These are phyloP conservation scores for Plenodomus tracheiphilus DNA, from an alignment of 2,329 filamentous ascomycete species.

Conservation along the genomic window DNA sequence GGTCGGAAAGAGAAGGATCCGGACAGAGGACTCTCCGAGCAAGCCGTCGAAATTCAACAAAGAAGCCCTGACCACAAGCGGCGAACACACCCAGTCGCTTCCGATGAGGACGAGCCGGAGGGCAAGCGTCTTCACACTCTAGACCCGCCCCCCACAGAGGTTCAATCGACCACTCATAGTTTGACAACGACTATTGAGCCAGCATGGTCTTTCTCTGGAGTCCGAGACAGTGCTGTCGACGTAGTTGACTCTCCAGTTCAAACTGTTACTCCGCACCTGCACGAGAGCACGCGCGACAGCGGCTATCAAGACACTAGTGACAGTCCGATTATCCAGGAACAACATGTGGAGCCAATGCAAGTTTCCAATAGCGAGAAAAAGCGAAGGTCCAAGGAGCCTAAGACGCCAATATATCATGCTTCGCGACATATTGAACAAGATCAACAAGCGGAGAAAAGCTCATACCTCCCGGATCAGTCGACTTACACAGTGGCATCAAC, in stretches of 20 bases:
- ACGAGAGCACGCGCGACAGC: constrained; percentile 47
- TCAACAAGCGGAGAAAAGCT: constrained; percentile 22
- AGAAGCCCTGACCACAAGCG: constrained; percentile 34
- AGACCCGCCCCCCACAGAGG: constrained; percentile 10
- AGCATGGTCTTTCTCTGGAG: constrained; percentile 43
- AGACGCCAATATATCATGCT: constrained; percentile 18
- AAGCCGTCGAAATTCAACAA: constrained; percentile 16
- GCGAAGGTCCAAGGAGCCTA: constrained; percentile 25
- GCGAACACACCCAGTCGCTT: constrained; percentile 37
- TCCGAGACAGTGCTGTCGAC: constrained; percentile 52
- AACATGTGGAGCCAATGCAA: constrained; percentile 20
- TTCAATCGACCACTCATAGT: constrained; percentile 9
- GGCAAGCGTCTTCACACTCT: constrained; percentile 40
- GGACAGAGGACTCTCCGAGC: constrained; percentile 9
- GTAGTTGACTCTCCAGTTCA: constrained; percentile 50
- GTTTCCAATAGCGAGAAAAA: constrained; percentile 14
- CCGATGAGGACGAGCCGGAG: constrained; percentile 35
- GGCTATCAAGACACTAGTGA: constrained; percentile 43
- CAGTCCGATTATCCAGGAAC: constrained; percentile 17
- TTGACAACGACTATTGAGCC: constrained; percentile 24
- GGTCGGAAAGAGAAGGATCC: constrained; percentile 2
- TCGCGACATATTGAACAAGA: constrained; percentile 7
- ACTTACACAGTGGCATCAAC: constrained; percentile 18
- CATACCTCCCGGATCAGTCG: constrained; percentile 30
- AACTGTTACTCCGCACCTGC: constrained; percentile 27